Evolutionary conservation across 2,329 filamentous ascomycete species (phyloP), one percentile per base, ranked within the genome.

Genomic region (Nemania bipapillata): DNA sequence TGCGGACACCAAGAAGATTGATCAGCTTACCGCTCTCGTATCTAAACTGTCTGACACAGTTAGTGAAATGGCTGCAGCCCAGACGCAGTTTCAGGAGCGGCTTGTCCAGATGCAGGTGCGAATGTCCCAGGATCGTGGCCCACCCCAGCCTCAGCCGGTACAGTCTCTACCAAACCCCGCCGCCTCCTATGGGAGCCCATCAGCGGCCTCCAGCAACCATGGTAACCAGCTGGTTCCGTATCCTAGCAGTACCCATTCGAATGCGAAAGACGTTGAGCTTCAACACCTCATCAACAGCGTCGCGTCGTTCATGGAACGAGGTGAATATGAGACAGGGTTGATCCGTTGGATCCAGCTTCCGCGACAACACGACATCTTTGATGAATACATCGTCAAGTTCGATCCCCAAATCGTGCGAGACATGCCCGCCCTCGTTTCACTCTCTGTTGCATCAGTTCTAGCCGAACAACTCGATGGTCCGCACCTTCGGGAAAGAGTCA

Each of bases 11-110:
- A 82, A 84, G 72, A 94, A 94, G 85, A 91, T 94, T 66, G 88
- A 92, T 62, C 87, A 92, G 75, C 84, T 95, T n/a, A 85, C 90
- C 7, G 85, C 86, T 15, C 85, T 92, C 32, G 89, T 93, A 4
- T 86, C 86, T 35, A 86, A 87, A 26, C 83, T 94, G 65, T 87
- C 89, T 2, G 88, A 90, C 70, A 92, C 90, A 52, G 85, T 95
- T 26, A 87, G 89, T 45, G 86, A 86, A 12, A 90, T 95, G 89
- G 89, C 89, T 4, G 81, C 87, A 4, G 86, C 87, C 1, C 92
- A 94, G 80, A 81, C 86, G 3, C 86, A 91, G 63, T 89, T 93
- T 72, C 91, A 94, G 78, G 86, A 86, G 49, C 86, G 87, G 72
- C 83, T 90, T 64, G 79, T 89, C 59, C 89, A 87, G 78, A 81